Evolutionary conservation across 352 stramenopile species (phyloP), one percentile per base, ranked within the genome.

Genomic region (Globisporangium cystogenes): DNA sequence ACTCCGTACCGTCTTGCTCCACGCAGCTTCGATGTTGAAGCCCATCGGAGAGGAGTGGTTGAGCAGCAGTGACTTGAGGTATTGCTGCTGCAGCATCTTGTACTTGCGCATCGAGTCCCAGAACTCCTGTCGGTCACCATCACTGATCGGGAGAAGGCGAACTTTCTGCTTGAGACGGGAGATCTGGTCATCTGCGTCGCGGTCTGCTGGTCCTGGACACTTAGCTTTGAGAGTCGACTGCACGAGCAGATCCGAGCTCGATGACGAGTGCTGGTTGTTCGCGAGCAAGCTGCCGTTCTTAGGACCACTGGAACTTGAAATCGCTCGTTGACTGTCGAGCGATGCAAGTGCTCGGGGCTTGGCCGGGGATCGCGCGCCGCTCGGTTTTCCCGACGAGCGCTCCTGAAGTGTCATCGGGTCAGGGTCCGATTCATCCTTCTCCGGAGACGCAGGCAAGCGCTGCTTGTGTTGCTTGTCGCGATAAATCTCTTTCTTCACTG

Each of bases 11-110:
- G 66, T 56, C 63, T 54, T 68, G 37, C 74, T 74, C 53, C 77
- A 84, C 29, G 75, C 72, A 29, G 75, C 66, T 56, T 82, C 64
- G 59, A 75, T 72, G 50, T 86, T 86, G 48, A 82, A 86, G 0
- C 68, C 66, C 52, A 86, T 73, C 1, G 67, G 66, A 20, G 70
- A 79, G 4, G 65, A 57, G 27, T 74, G 63, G 21, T 69, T 66
- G 35, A 53, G 53, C 24, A 70, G 44, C 8, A 78, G 14, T 3
- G 63, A 64, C 26, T 46, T 60, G 16, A 55, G 55, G 41, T 76
- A 64, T 15, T 73, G 53, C 55, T 71, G 55, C 18, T 78, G 57
- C 41, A 84, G 54, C 20, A 54, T 65, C 35, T 81, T 68, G 41
- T 82, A 81, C 31, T 57, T 59, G 10, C 56, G 58, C 53, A 87